Percentiles rank a stretch among this genome's conserved stretches.
phyloP scores from a whole-genome alignment of 306 rosid genomes.

The Ochetophila trinervis region DNA sequence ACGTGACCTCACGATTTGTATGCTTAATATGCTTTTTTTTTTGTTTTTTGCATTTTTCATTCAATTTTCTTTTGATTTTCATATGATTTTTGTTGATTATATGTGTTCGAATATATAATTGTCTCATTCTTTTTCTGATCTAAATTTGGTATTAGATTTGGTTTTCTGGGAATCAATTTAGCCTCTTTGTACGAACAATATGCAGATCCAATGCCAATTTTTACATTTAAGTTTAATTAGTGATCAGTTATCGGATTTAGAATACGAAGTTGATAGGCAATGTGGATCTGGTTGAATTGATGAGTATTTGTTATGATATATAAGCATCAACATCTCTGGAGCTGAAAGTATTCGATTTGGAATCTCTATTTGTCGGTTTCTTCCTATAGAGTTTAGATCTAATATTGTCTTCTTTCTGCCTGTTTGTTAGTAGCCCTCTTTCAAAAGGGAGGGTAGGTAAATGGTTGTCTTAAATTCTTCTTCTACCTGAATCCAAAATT shows the following conservation, averaged over 20 bases:
- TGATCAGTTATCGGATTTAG: slow-evolving; percentile 13
- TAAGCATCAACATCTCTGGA: slow-evolving; percentile 3
- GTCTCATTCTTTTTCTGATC: slow-evolving; percentile 17
- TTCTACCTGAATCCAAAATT: not conserved
- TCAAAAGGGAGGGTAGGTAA: not conserved
- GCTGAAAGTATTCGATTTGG: not conserved
- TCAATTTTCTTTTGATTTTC: not conserved
- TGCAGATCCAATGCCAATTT: slow-evolving; percentile 42
- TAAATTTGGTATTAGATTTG: slow-evolving; percentile 11
- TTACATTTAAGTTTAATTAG: not conserved
- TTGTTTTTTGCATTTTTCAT: not conserved
- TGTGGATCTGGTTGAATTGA: slow-evolving; percentile 40
- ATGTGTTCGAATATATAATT: not conserved
- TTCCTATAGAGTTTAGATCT: slow-evolving; percentile 38
- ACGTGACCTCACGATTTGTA: not conserved
- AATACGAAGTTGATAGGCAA: slow-evolving; percentile 2
- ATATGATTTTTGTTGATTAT: not conserved
- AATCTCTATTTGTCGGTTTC: slow-evolving; percentile 3
- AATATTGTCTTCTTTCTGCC: slow-evolving; percentile 9
- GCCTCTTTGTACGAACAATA: slow-evolving; percentile 12
- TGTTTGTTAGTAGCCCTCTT: slow-evolving; percentile 19
- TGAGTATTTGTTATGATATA: slow-evolving; percentile 8
- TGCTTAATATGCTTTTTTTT: not conserved
- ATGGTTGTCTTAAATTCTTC: slow-evolving; percentile 8
- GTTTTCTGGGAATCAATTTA: not conserved